Evolutionary conservation across 768 basidiomycete genomes (phyloP), one percentile per base, ranked within the genome.

Genomic region (Dioszegia crocea): DNA sequence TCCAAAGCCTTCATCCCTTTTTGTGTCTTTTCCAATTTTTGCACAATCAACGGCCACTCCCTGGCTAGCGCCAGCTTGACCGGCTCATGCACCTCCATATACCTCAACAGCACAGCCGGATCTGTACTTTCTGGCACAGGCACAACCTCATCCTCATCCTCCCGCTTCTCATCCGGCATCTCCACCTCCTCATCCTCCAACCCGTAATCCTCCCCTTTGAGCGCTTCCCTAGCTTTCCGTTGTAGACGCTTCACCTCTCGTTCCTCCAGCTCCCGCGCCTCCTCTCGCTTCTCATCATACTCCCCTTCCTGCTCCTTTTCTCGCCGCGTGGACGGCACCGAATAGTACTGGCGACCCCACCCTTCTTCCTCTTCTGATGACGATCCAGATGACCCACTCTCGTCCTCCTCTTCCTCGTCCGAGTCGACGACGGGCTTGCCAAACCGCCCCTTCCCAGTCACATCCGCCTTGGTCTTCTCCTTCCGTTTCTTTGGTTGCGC

Each of bases 331-430:
- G 68, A 71, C n/a, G 77, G 77, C 30, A 69, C 64, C 19, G 89
- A 84, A 72, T 94, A 94, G 77, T 93, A 97, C 62, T 84, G 83
- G 59, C 80, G 81, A 10, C 92, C 92, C 92, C 92, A 97, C 0
- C 82, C 83, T 76, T 90, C 89, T 23, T 79, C 77, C 16, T 77
- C 76, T 49, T 65, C 64, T 16, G 50, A 50, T 8, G 27, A 29
- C 12, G 36, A 40, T 39, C 50, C 59, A 10, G 49, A 53, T 56
- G 65, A 45, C 45, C 51, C 43, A 55, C 66, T 36, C 52, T 56
- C 39, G 60, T 30, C n/a, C 31, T 48, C 46, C 4, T 39, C 36
- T 10, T 53, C 57, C 0, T 57, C 61, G 30, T 53, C 50, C 21
- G 41, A 49, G 33, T 59, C 60, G 14, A 61, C 68, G 31, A 67